phyloP scores from a whole-genome alignment of 139 green algal species.

The Desmodesmus armatus region DNA sequence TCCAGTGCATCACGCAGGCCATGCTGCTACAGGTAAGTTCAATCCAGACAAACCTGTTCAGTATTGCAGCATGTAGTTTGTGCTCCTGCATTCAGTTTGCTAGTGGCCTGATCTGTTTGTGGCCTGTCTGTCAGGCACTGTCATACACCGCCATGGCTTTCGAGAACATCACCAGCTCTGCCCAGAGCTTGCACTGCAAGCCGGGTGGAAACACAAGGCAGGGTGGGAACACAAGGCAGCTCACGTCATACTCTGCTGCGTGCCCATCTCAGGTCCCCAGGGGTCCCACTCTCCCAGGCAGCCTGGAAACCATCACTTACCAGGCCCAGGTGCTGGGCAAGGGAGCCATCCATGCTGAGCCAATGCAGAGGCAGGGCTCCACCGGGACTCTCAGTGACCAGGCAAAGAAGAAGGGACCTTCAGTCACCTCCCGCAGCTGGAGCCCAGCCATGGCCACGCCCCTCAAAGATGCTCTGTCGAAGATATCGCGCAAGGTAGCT shows the following conservation, averaged over 20 bases:
- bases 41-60: not conserved
- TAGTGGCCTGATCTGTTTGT: not conserved
- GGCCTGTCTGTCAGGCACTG: not conserved
- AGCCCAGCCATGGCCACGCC: not conserved
- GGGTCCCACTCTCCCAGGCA: not conserved
- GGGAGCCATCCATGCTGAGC: conserved; percentile 31
- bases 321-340: conserved; percentile 41
- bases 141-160: not conserved
- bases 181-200: too few species aligned
- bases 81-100: not conserved
- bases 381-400: too few species aligned
- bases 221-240: not conserved
- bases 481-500: too few species aligned
- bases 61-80: not conserved
- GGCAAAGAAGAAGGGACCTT: too few species aligned
- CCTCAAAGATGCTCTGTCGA: not conserved
- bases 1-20: conserved; percentile 7
- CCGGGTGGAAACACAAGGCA: not conserved
- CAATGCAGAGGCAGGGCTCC: too few species aligned
- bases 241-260: not conserved
- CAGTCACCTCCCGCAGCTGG: too few species aligned
- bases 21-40: conserved; percentile 23
- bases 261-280: not conserved
- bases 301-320: conserved; percentile 27
- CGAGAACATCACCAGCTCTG: too few species aligned